These are phyloP conservation scores for Orbilia quercus DNA, from an alignment of 2,329 filamentous ascomycete species.

Conservation along the genomic window DNA sequence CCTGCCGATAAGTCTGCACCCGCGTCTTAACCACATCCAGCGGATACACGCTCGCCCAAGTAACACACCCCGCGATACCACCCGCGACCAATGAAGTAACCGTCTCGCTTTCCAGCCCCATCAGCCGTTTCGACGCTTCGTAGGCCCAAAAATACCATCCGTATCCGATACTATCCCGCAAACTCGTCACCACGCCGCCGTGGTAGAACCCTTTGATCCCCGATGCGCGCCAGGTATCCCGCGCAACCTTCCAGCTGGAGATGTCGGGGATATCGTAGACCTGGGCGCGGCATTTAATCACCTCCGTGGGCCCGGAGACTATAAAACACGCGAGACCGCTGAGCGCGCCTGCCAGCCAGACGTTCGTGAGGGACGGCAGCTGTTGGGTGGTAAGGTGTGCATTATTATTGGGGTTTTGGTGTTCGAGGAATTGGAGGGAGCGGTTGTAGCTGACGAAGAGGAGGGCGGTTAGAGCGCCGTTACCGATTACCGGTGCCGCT, in stretches of 20 bases:
- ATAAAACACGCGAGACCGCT: slow-evolving; percentile 87
- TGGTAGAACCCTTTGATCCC: slow-evolving; percentile 79
- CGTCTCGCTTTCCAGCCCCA: slow-evolving; percentile 64
- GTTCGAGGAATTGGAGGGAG: slow-evolving; percentile 72
- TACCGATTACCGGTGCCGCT: slow-evolving; percentile 86
- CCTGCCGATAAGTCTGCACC: slow-evolving; percentile 78
- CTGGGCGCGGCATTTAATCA: slow-evolving; percentile 89
- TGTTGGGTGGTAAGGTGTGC: slow-evolving; percentile 59
- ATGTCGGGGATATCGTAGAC: slow-evolving; percentile 64
- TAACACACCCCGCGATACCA: slow-evolving; percentile 84
- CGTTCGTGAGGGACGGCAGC: slow-evolving; percentile 70
- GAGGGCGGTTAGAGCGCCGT: slow-evolving; percentile 89
- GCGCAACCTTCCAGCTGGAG: slow-evolving; percentile 74
- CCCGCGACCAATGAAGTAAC: slow-evolving; percentile 76
- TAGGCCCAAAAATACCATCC: slow-evolving; percentile 98
- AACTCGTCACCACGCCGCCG: slow-evolving; percentile 81
- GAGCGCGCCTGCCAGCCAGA: slow-evolving; percentile 81
- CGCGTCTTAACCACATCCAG: slow-evolving; percentile 92
- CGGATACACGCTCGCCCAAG: slow-evolving; percentile 89
- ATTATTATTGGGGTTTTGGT: neutral
- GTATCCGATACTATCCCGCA: slow-evolving; percentile 90
- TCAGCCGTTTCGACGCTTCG: slow-evolving; percentile 74
- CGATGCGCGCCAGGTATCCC: slow-evolving; percentile 70
- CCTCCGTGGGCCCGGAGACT: slow-evolving; percentile 86
- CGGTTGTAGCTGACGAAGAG: slow-evolving; percentile 93